phyloP scores from a whole-genome alignment of 768 basidiomycete species.

The Boletus vinaceobasis region DNA sequence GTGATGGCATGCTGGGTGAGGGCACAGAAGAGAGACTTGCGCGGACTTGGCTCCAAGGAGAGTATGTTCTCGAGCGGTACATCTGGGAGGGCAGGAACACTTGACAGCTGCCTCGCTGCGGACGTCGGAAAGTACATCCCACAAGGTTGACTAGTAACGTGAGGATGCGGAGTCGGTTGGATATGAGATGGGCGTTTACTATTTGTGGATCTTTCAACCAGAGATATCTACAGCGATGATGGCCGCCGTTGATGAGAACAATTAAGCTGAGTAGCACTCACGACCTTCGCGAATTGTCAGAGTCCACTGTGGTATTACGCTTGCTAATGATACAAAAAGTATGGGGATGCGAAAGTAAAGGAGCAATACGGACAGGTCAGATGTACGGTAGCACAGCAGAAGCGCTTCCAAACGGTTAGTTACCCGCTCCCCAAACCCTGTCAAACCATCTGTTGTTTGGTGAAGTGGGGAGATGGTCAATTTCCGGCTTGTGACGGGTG shows the following conservation, averaged over 20 bases:
- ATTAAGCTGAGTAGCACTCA: constrained; percentile 1
- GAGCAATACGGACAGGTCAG: constrained; percentile 12
- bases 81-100: constrained; percentile 65
- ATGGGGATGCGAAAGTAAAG: constrained; percentile 13
- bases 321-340: constrained; percentile 33
- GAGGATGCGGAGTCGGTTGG: not conserved
- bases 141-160: not conserved
- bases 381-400: constrained; percentile 18
- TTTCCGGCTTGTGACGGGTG: constrained; percentile 18
- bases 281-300: not conserved
- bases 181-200: not conserved
- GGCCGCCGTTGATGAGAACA: constrained; percentile 11
- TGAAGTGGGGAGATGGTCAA: constrained; percentile 3
- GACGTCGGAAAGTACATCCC: constrained; percentile 85
- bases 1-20: constrained; percentile 69
- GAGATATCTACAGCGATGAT: constrained; percentile 8
- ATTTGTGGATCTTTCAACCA: not conserved
- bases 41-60: constrained; percentile 58
- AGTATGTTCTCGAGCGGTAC: constrained; percentile 56
- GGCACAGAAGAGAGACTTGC: constrained; percentile 75
- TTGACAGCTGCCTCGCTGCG: constrained; percentile 69
- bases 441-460: constrained; percentile 24
- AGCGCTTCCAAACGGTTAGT: constrained; percentile 3
- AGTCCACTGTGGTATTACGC: constrained; percentile 22
- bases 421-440: constrained; percentile 24